Conservation (phyloP, 2,329 filamentous ascomycete genomes). For the Penicillium sp. region DNA sequence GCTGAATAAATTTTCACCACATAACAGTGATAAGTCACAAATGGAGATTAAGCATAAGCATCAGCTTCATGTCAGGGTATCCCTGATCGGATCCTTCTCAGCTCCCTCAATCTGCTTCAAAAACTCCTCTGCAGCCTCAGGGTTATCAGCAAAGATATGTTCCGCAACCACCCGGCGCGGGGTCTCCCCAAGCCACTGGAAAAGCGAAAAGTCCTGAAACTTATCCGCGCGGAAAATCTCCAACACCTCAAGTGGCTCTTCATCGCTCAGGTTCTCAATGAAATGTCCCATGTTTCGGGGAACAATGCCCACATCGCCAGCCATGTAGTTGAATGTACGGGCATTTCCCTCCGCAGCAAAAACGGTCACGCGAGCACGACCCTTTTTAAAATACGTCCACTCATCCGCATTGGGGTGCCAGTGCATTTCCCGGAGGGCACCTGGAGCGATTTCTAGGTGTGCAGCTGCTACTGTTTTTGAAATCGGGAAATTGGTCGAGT, state of each 20-base stretch:
- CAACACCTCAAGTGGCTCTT: conserved; percentile 70
- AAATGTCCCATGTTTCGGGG: conserved; percentile 76
- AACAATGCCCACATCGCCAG: conserved; percentile 74
- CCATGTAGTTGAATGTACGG: conserved; percentile 70
- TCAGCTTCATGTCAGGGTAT: not conserved
- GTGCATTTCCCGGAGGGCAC: conserved; percentile 73
- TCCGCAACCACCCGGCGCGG: conserved; percentile 47
- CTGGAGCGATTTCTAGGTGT: conserved; percentile 63
- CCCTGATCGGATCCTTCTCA: conserved; percentile 42
- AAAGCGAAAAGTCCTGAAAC: conserved; percentile 71
- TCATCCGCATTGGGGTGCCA: conserved; percentile 79
- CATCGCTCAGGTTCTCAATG: conserved; percentile 72
- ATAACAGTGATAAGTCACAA: too few species aligned
- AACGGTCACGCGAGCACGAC: conserved; percentile 71
- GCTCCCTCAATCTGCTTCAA: conserved; percentile 61
- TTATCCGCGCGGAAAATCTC: conserved; percentile 70
- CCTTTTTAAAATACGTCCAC: conserved; percentile 74
- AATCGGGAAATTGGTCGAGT: conserved; percentile 71
- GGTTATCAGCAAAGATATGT: not conserved
- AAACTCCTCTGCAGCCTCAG: conserved; percentile 53
- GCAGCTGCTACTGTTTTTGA: conserved; percentile 72
- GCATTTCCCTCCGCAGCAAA: conserved; percentile 69
- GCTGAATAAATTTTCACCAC: too few species aligned
- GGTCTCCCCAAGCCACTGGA: conserved; percentile 74
- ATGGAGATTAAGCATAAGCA: not conserved